These are phyloP conservation scores for Mortierella sp. DNA, from an alignment of 371 early-diverging fungal species.

Conservation along the genomic window DNA sequence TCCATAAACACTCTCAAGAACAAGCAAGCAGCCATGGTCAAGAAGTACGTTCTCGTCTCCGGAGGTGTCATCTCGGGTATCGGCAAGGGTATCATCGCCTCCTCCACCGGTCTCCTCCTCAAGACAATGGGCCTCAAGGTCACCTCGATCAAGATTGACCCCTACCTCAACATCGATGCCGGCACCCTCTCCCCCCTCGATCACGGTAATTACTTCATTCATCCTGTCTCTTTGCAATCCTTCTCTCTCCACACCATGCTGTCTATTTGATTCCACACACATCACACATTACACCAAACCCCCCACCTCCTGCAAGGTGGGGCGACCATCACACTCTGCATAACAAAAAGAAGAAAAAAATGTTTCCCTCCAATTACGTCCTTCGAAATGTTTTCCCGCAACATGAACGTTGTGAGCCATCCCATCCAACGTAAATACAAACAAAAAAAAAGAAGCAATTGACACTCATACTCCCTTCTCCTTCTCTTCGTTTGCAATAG, in stretches of 20 bases:
- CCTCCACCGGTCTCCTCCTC: constrained; percentile 96
- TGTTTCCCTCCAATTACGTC: constrained; percentile 2
- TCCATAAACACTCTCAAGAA: background rate
- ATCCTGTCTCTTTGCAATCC: background rate
- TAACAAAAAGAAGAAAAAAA: background rate
- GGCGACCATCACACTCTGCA: background rate
- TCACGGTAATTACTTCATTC: constrained; percentile 80
- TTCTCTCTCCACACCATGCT: background rate
- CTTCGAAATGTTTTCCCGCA: background rate
- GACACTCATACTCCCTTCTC: background rate
- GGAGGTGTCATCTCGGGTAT: constrained; percentile 99
- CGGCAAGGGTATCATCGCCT: constrained; percentile 99
- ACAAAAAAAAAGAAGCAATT: background rate
- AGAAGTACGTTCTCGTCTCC: constrained; percentile 97
- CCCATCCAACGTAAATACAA: background rate
- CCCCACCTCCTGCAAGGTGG: background rate
- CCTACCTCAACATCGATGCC: constrained; percentile 99
- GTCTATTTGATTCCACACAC: background rate
- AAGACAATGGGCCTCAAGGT: constrained; percentile 96
- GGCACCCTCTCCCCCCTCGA: constrained; percentile 98
- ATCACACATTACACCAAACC: background rate
- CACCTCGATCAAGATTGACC: constrained; percentile 99
- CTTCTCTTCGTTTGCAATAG: constrained; percentile 56
- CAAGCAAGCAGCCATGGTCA: constrained; percentile 42
- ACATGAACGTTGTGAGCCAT: background rate